Evolutionary conservation across 2,329 filamentous ascomycete genomes (phyloP), one percentile per base, ranked within the genome.

Genomic region (Aspergillus arachidicola): DNA sequence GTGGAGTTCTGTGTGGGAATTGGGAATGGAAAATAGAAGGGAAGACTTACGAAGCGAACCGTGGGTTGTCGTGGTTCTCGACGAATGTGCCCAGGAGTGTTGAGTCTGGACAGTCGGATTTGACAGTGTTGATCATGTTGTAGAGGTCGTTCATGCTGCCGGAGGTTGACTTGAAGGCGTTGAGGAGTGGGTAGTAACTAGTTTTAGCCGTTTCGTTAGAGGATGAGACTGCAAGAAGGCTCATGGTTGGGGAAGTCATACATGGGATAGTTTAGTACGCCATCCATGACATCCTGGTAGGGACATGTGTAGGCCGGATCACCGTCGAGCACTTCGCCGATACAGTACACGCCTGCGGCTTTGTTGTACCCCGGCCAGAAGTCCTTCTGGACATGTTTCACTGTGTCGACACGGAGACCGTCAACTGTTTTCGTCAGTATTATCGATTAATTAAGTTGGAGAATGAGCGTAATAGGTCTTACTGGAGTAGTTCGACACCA

Each of bases 1-100:
- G 4, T 21, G 43, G 28, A 41, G 23, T 23, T 23, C 23, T 23
- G 23, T 32, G 23, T 7, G 26, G 26, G 23, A 23, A 28, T 28
- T 6, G 26, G 6, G 26, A 28, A 28, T 6, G 26, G 26, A 7
- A 28, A 1, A 6, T 28, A 28, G 1, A 28, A 7, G 6, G 26
- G 6, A 28, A 28, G 26, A 28, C 69, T 57, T 64, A 75, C 69
- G 61, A 72, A 19, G 85, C 73, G 71, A 86, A 88, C 19, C 87
- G 84, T 6, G 84, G 75, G 63, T 85, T 83, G 71, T 89, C 87
- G 71, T 89, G 87, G 71, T 88, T 89, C 69, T 89, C 87, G 14
- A 85, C 72, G 65, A 89, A 89, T 1, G 78, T 82, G 7, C 82
- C 86, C 7, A 87, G 76, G 6, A 83, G 76, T 1, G 80, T 78